Evolutionary conservation across 345 rosid species (phyloP).

Genomic region (Hibiscus tridactylites): DNA sequence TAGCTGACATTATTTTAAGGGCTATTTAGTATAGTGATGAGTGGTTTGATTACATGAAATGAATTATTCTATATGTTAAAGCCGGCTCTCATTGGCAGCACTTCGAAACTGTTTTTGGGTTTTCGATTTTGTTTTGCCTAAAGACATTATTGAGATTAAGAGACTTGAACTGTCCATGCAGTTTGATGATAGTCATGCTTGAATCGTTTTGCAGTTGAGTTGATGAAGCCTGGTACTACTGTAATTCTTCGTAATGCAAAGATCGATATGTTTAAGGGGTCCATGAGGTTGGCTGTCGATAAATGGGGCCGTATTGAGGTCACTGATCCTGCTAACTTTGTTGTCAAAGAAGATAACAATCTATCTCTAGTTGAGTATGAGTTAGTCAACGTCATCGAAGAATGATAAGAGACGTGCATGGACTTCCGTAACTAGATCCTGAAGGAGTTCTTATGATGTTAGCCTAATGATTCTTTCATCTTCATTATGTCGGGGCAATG

Average conservation of each 20-base stretch:
- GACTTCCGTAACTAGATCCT: background rate
- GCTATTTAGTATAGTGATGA: background rate
- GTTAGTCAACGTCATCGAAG: constrained; percentile 37
- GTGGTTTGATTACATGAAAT: background rate
- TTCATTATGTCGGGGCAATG: background rate
- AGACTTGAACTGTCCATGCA: background rate
- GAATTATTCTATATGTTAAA: background rate
- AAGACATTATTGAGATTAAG: background rate
- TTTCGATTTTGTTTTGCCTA: background rate
- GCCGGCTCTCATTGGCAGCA: background rate
- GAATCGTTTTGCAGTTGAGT: constrained; percentile 26
- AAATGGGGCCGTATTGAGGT: constrained; percentile 50
- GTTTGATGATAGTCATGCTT: background rate
- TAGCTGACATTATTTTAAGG: background rate
- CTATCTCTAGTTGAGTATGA: constrained; percentile 45
- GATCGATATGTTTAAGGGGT: constrained; percentile 52
- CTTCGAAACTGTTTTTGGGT: background rate
- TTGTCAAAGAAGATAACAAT: constrained; percentile 40
- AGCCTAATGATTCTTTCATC: background rate
- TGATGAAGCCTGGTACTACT: constrained; percentile 41
- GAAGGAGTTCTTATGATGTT: background rate
- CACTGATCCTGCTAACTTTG: constrained; percentile 27
- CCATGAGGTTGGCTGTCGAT: constrained; percentile 55
- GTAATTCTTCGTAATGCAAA: constrained; percentile 45
- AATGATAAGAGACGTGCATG: constrained; percentile 16